These are phyloP conservation scores for Cryomyces minteri DNA, from an alignment of 495 filamentous ascomycete genomes.

Conservation along the genomic window DNA sequence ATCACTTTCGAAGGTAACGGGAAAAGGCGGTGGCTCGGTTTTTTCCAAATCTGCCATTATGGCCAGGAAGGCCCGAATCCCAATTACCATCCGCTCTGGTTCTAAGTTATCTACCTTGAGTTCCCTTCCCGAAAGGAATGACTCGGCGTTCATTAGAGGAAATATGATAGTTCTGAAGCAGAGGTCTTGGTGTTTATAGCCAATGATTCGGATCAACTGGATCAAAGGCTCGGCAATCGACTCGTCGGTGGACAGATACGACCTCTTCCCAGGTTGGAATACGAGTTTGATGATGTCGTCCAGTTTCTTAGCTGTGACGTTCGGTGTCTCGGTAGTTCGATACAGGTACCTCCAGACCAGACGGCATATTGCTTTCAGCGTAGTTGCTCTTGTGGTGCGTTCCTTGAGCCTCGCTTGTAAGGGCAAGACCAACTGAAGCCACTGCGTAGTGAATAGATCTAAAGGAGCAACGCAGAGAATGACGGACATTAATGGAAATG, in stretches of 20 bases:
- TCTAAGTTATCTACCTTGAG: slow-evolving; percentile 84
- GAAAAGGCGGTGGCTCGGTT: slow-evolving; percentile 69
- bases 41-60: slow-evolving; percentile 92
- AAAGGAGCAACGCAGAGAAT: slow-evolving; percentile 73
- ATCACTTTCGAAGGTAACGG: slow-evolving; percentile 23
- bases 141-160: slow-evolving; percentile 80
- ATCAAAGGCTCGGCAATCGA: slow-evolving; percentile 74
- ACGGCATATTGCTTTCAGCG: slow-evolving; percentile 75
- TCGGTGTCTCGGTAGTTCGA: slow-evolving; percentile 52
- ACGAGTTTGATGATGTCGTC: slow-evolving; percentile 74
- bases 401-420: slow-evolving; percentile 70
- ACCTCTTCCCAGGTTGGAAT: slow-evolving; percentile 57
- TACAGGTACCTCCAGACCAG: slow-evolving; percentile 96
- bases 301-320: slow-evolving; percentile 53
- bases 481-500: slow-evolving; percentile 70
- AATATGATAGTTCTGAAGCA: slow-evolving; percentile 88
- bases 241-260: slow-evolving; percentile 61
- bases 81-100: slow-evolving; percentile 89
- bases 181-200: slow-evolving; percentile 80
- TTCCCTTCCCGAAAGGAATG: slow-evolving; percentile 61
- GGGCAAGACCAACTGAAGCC: slow-evolving; percentile 60
- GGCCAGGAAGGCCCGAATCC: slow-evolving; percentile 79
- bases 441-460: slow-evolving; percentile 68
- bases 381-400: slow-evolving; percentile 55
- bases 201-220: slow-evolving; percentile 87